Conservation (phyloP, 305 asterid species). For the Fraxinus sp. region DNA sequence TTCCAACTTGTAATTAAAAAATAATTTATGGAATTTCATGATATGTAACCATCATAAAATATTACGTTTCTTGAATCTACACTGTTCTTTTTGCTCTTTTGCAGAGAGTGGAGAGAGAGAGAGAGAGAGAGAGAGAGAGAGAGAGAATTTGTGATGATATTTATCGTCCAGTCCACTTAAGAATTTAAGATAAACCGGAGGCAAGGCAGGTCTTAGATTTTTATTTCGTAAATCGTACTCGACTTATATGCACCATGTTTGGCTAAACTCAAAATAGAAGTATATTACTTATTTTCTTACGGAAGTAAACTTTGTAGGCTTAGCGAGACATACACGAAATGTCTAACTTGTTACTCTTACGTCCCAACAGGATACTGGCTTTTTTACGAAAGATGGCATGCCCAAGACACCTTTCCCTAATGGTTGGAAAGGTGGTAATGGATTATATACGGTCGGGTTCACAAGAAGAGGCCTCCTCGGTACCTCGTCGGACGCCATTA, state of each 20-base stretch:
- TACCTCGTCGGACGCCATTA: conserved; percentile 70
- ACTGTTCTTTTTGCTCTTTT: conserved; percentile 21
- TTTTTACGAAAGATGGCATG: conserved; percentile 84
- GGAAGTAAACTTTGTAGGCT: not conserved
- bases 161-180: not conserved
- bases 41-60: conserved; percentile 51
- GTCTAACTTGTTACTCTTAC: not conserved
- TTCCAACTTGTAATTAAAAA: conserved; percentile 28
- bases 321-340: not conserved
- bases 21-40: conserved; percentile 38
- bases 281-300: not conserved
- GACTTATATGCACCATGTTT: not conserved
- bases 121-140: not conserved
- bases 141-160: not conserved
- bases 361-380: conserved; percentile 53
- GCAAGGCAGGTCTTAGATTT: not conserved
- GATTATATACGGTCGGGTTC: conserved; percentile 87
- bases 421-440: conserved; percentile 88
- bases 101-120: not conserved
- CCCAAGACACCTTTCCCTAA: conserved; percentile 77
- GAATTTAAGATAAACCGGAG: not conserved
- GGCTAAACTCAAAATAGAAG: not conserved
- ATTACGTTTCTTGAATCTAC: conserved; percentile 32
- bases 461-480: conserved; percentile 86
- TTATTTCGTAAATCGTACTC: not conserved